Conservation (phyloP, 306 rosid species). For the Prunus mongolica region DNA sequence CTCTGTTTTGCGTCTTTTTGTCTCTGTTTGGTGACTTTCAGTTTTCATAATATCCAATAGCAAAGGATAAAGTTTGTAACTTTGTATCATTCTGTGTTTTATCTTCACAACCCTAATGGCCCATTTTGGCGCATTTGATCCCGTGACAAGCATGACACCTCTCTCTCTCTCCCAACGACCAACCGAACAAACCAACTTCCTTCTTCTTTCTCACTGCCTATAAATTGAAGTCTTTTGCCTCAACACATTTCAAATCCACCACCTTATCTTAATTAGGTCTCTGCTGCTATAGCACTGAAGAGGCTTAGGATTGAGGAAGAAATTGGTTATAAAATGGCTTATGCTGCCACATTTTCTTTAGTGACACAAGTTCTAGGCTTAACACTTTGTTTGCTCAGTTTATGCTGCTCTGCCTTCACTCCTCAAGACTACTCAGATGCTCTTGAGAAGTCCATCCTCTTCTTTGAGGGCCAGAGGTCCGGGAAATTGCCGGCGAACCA, state of each 20-base stretch:
- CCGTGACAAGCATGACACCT: conserved; percentile 48
- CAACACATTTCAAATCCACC: not conserved
- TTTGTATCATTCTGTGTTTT: not conserved
- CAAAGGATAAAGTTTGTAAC: conserved; percentile 11
- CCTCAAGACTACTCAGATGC: conserved; percentile 55
- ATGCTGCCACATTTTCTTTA: conserved; percentile 17
- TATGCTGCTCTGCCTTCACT: conserved; percentile 48
- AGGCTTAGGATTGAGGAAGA: no score
- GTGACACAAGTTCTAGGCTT: conserved; percentile 23
- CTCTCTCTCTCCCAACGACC: conserved; percentile 8
- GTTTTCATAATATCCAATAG: conserved; percentile 12
- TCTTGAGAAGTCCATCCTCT: conserved; percentile 76
- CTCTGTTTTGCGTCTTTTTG: not conserved
- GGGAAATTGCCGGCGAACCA: conserved; percentile 71
- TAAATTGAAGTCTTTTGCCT: conserved; percentile 23
- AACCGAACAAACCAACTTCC: conserved; percentile 32
- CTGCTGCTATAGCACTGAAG: not conserved
- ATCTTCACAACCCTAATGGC: not conserved
- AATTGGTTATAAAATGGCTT: conserved; percentile 21
- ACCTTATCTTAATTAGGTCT: not conserved
- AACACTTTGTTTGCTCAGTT: conserved; percentile 21
- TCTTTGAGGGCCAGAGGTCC: conserved; percentile 80
- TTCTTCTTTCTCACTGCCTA: conserved; percentile 19
- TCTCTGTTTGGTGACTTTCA: not conserved
- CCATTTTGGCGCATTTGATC: conserved; percentile 48